Percentiles rank a stretch among this genome's conserved stretches.
phyloP scores from a whole-genome alignment of 306 rosid species.

The Alnus glutinosa region DNA sequence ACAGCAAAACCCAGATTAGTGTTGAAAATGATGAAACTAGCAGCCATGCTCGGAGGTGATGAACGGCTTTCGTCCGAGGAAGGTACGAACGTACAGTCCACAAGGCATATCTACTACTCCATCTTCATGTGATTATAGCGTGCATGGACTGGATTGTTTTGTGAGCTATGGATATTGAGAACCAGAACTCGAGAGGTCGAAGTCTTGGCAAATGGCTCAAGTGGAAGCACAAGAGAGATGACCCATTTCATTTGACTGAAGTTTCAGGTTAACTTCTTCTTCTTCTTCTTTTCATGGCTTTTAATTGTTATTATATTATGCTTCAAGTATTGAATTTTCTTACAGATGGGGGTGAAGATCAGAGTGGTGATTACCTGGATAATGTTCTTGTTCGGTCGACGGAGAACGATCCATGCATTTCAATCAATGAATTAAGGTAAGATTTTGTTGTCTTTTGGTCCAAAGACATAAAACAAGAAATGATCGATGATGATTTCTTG shows the following conservation, averaged over 20 bases:
- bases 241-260: slow-evolving; percentile 40
- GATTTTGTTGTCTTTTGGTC: slow-evolving; percentile 8
- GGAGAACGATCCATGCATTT: slow-evolving; percentile 66
- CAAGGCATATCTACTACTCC: slow-evolving; percentile 2
- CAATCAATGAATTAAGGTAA: slow-evolving; percentile 68
- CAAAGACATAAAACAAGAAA: slow-evolving; percentile 14
- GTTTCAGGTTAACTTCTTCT: slow-evolving; percentile 53
- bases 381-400: slow-evolving; percentile 44
- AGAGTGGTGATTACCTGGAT: slow-evolving; percentile 38
- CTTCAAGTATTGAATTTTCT: neutral
- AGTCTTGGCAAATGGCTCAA: slow-evolving; percentile 55
- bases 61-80: neutral
- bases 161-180: slow-evolving; percentile 53
- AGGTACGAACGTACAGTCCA: neutral
- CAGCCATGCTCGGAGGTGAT: slow-evolving; percentile 7
- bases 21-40: slow-evolving; percentile 4
- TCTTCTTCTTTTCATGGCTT: neutral
- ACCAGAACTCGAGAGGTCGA: slow-evolving; percentile 38
- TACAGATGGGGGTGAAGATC: slow-evolving; percentile 58
- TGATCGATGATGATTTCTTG: no score
- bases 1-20: slow-evolving; percentile 16
- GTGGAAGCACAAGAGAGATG: slow-evolving; percentile 47
- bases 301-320: slow-evolving; percentile 2
- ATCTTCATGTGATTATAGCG: slow-evolving; percentile 15
- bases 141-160: slow-evolving; percentile 20